Base-by-base conservation (phyloP, 805 yeast genomes). In the Limtongia smithiae region DNA sequence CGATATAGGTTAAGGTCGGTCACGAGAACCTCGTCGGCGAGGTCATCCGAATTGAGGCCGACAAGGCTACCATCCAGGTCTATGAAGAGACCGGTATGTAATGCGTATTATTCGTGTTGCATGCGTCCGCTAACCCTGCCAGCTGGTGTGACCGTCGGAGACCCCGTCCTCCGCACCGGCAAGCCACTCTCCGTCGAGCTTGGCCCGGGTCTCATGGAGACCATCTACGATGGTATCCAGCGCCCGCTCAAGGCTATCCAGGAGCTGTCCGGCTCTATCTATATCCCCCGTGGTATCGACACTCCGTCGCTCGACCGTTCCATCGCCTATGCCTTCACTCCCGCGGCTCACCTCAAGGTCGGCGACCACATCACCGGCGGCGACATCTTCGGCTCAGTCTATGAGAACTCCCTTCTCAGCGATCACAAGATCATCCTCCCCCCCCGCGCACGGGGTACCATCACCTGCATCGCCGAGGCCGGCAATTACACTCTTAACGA, bases 141-240 rank as follows among this genome's bases (percentile, higher is more conserved):
- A 52, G 95, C 97, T 1, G 99, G 99, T 74, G 93, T 93, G 51
- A 91, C 97, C 39, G 97, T 93, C 40, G 99, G 99, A 65, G 98
- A 93, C 69, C 99, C 99, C 2, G 99, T 93, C 46, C 74, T 87
- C 64, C 83, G 98, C 75, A 93, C 98, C 5, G 98, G 98, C 58
- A 89, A 93, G 71, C 99, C 99, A n/a, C 77, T 93, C 62, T 89
- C 97, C 44, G 99, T 93, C 46, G 99, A 93, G 73, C 77, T 93
- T 68, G 99, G 99, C 67, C 99, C 99, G 27, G 99, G 99, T 69
- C 79, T 93, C 64, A 90, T 93, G 96, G 98, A 93, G 73, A 93
- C 96, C 61, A 93, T 93, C 68, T 93, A 93, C 68, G 99, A 93
- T 71, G 99, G 99, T 77, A 93, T 93, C 70, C 99, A 93, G 75